Conservation (phyloP, 176 grass and related monocot genomes). For the Oryza glumipatula region DNA sequence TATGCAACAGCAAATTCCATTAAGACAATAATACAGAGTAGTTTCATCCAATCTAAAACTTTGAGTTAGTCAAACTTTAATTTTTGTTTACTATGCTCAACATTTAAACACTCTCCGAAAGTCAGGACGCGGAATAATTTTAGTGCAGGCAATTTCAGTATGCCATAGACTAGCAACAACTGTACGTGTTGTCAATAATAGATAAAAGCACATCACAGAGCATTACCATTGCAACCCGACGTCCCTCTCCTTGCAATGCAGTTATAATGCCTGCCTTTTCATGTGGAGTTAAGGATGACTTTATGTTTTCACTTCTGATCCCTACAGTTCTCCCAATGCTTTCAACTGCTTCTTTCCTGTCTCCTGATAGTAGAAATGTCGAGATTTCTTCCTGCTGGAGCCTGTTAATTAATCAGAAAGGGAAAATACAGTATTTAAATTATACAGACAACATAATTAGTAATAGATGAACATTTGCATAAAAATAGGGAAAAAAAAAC, state of each 20-base stretch:
- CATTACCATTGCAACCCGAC: slow-evolving; percentile 85
- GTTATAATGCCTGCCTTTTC: slow-evolving; percentile 87
- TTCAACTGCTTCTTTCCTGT: slow-evolving; percentile 85
- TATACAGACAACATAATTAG: slow-evolving; percentile 10
- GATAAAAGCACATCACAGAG: not conserved
- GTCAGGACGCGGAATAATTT: not conserved
- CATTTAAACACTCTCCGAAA: not conserved
- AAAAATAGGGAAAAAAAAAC: not conserved
- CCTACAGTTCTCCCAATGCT: slow-evolving; percentile 80
- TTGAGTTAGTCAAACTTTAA: not conserved
- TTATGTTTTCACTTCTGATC: slow-evolving; percentile 61
- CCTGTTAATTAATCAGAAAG: slow-evolving; percentile 56
- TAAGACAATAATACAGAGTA: not conserved
- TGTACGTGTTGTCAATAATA: not conserved
- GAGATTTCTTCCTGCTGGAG: slow-evolving; percentile 69
- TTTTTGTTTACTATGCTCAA: not conserved
- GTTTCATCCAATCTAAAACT: not conserved
- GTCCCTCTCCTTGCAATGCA: slow-evolving; percentile 70
- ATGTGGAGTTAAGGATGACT: slow-evolving; percentile 72
- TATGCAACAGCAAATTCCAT: slow-evolving; percentile 38
- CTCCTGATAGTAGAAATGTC: slow-evolving; percentile 75
- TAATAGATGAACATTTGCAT: slow-evolving; percentile 23
- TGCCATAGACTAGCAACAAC: not conserved
- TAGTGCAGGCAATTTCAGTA: not conserved
- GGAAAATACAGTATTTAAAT: slow-evolving; percentile 12